Evolutionary conservation across 2,329 filamentous ascomycete species (phyloP).

Genomic region (Aspergillus chevalieri): DNA sequence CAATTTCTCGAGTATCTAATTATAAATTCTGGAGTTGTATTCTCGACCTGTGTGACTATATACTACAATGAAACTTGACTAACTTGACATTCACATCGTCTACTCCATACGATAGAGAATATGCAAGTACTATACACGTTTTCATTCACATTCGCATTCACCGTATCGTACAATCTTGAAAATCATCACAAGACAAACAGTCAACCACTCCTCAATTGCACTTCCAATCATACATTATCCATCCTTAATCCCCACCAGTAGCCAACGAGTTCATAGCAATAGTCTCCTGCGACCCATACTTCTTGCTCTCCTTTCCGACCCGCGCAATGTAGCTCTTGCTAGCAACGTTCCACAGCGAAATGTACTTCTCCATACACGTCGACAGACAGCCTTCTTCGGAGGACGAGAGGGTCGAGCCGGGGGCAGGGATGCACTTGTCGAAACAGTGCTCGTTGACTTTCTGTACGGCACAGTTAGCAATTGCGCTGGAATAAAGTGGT

Average conservation of each 20-base stretch:
- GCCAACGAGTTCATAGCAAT: conserved; percentile 14
- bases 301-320: conserved; percentile 54
- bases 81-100: too few species aligned
- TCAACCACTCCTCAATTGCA: conserved; percentile 2
- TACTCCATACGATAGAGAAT: neutral
- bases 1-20: too few species aligned
- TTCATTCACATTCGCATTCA: too few species aligned
- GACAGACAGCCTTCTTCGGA: conserved; percentile 66
- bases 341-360: conserved; percentile 70
- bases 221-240: neutral
- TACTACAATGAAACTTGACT: too few species aligned
- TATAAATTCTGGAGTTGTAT: too few species aligned
- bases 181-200: neutral
- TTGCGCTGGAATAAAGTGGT: neutral
- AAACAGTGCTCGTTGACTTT: conserved; percentile 80
- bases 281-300: conserved; percentile 21
- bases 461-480: conserved; percentile 33
- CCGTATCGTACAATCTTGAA: neutral
- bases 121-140: too few species aligned
- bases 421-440: conserved; percentile 65
- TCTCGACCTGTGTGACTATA: too few species aligned
- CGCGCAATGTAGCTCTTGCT: conserved; percentile 60
- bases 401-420: conserved; percentile 60
- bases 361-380: conserved; percentile 80
- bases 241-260: conserved; percentile 3